Evolutionary conservation across 169 alveolate species (phyloP), one percentile per base, ranked within the genome.

Genomic region (Plasmodium coatneyi): DNA sequence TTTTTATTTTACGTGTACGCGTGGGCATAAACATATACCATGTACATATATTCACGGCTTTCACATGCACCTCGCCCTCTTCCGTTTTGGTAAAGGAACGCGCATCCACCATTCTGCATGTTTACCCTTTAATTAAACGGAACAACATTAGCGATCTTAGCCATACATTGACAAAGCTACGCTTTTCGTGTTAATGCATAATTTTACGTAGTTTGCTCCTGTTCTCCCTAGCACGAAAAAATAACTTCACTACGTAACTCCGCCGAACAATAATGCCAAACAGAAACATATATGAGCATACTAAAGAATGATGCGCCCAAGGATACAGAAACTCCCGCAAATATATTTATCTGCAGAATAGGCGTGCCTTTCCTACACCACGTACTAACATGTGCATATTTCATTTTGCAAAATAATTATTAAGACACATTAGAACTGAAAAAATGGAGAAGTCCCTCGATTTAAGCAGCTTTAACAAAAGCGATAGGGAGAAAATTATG

Each of bases 401-500:
- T 16, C n/a, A 66, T 56, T 36, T 70, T 34, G 14, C 43, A 25
- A 60, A 70, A 83, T 25, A 30, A 32, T 22, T 14, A 66, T 28
- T 19, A 66, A 70, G 70, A 70, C 56, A 83, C 56, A 76, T 32
- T 66, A 36, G 19, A 30, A 41, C 30, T 80, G 28, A 71, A 71
- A 71, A 80, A 46, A 91, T 91, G 95, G 95, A 91, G 25, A 91
- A 91, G 56, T 91, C 95, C n/a, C 76, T 91, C 60, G 95, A 91
- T 49, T 91, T 91, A 82, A 91, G 95, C 54, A 71, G 71, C 52
- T 91, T 91, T 81, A 91, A 81, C 74, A 91, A 91, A 91, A 71
- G 32, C 76, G 96, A 96, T 78, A 92, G 97, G 82, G 92, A 95
- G 36, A 83, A 90, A 70, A 96, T 96, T 28, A 16, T 96, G 95